Evolutionary conservation across 352 stramenopile genomes (phyloP).

Genomic region (Bremia lactucae): DNA sequence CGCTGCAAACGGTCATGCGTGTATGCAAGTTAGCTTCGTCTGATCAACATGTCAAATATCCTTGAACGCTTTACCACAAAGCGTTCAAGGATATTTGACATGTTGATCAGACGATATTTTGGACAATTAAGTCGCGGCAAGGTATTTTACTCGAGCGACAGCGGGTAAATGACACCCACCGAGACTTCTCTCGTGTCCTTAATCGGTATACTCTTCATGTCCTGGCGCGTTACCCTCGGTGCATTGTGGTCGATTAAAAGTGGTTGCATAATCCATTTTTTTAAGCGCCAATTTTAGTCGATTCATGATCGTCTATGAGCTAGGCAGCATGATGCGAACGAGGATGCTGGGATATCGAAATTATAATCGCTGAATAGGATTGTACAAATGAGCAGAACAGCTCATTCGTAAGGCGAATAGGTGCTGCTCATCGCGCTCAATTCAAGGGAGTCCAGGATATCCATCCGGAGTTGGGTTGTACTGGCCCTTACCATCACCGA

Average conservation of each 20-base stretch:
- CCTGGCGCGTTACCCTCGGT: conserved; percentile 52
- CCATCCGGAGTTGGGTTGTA: no score
- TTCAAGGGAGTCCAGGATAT: no score
- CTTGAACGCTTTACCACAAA: no score
- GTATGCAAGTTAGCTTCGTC: conserved; percentile 65
- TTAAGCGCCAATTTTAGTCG: conserved; percentile 53
- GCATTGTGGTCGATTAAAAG: conserved; percentile 17
- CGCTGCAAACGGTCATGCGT: conserved; percentile 51
- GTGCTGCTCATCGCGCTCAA: no score
- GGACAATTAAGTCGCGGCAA: conserved; percentile 60
- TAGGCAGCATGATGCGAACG: conserved; percentile 51
- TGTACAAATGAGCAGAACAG: conserved; percentile 16
- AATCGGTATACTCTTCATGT: conserved; percentile 64
- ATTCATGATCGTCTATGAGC: conserved; percentile 73
- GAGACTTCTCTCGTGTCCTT: conserved; percentile 51
- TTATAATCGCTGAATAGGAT: conserved; percentile 13
- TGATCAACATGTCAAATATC: conserved; percentile 37
- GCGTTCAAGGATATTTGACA: conserved; percentile 42
- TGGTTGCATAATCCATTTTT: conserved; percentile 67
- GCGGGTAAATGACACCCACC: conserved; percentile 38
- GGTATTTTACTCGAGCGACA: no score
- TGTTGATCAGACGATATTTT: conserved; percentile 41
- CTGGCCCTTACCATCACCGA: no score
- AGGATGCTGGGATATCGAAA: conserved; percentile 22
- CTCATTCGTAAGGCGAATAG: conserved; percentile 18